Conservation (phyloP, 1,139 yeast genomes). For the Kodamaea sp. region DNA sequence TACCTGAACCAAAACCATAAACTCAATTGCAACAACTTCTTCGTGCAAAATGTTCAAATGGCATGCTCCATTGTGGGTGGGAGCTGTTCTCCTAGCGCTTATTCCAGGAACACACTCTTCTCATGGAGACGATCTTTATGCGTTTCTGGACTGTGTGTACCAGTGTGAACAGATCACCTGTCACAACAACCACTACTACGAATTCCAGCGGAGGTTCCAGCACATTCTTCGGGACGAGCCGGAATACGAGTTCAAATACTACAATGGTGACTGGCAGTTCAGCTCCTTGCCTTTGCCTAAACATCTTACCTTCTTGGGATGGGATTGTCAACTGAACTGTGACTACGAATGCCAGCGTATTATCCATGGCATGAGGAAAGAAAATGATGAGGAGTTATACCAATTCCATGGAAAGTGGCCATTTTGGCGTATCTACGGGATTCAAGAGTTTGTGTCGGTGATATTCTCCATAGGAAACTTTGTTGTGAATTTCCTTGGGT, state of each 20-base stretch:
- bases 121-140: constrained; percentile 75
- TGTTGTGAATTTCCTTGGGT: constrained; percentile 70
- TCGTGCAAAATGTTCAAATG: no score
- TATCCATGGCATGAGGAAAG: constrained; percentile 57
- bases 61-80: no score
- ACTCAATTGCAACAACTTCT: no score
- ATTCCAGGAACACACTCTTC: constrained; percentile 31
- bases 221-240: constrained; percentile 18
- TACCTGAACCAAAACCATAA: no score
- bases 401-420: constrained; percentile 99
- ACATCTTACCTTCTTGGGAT: constrained; percentile 52
- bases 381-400: constrained; percentile 50
- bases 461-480: constrained; percentile 80
- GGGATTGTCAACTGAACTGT: constrained; percentile 85
- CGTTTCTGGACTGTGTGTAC: constrained; percentile 63
- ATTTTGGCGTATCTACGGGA: constrained; percentile 67
- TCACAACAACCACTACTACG: constrained; percentile 31
- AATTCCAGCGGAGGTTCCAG: constrained; percentile 13
- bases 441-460: constrained; percentile 85
- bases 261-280: constrained; percentile 38
- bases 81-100: background rate
- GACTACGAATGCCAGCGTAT: constrained; percentile 88
- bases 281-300: constrained; percentile 39
- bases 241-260: constrained; percentile 23
- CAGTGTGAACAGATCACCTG: constrained; percentile 58